Conservation (phyloP, 1,284 basidiomycete species). For the Pholiota adiposa region DNA sequence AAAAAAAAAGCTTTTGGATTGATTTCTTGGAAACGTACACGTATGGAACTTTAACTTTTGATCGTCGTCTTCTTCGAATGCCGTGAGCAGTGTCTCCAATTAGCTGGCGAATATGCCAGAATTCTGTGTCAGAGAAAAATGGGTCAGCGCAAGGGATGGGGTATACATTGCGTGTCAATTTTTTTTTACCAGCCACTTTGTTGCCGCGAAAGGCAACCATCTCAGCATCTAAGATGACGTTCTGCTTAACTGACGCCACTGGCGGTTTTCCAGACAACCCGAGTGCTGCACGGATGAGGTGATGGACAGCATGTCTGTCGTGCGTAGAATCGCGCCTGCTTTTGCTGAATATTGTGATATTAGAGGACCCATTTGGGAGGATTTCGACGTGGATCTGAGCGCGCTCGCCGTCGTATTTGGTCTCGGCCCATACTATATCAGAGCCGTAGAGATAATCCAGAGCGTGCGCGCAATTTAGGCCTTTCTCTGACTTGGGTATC, state of each 20-base stretch:
- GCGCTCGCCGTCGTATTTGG: slow-evolving; percentile 90
- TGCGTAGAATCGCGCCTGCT: slow-evolving; percentile 79
- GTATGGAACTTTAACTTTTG: slow-evolving; percentile 1
- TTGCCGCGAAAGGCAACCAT: slow-evolving; percentile 81
- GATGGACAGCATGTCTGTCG: slow-evolving; percentile 72
- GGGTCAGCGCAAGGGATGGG: neutral
- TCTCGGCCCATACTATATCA: slow-evolving; percentile 76
- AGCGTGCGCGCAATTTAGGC: slow-evolving; percentile 58
- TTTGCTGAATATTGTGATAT: slow-evolving; percentile 84
- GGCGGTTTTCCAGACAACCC: slow-evolving; percentile 37
- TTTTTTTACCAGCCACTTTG: slow-evolving; percentile 70
- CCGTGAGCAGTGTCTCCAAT: slow-evolving; percentile 61
- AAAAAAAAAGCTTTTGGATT: no score
- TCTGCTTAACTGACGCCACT: slow-evolving; percentile 26
- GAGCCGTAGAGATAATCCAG: slow-evolving; percentile 51
- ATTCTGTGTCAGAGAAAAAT: slow-evolving; percentile 48
- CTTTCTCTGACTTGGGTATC: slow-evolving; percentile 85
- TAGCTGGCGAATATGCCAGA: slow-evolving; percentile 69
- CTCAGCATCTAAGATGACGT: slow-evolving; percentile 84
- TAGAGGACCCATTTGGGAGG: slow-evolving; percentile 36
- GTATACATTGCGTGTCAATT: neutral
- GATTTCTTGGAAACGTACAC: slow-evolving; percentile 9
- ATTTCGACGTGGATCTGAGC: slow-evolving; percentile 84
- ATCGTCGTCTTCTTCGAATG: slow-evolving; percentile 34
- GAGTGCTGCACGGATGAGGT: slow-evolving; percentile 66